These are phyloP conservation scores for Musa acuminata DNA, from an alignment of 176 grass and related monocot genomes.

Conservation along the genomic window DNA sequence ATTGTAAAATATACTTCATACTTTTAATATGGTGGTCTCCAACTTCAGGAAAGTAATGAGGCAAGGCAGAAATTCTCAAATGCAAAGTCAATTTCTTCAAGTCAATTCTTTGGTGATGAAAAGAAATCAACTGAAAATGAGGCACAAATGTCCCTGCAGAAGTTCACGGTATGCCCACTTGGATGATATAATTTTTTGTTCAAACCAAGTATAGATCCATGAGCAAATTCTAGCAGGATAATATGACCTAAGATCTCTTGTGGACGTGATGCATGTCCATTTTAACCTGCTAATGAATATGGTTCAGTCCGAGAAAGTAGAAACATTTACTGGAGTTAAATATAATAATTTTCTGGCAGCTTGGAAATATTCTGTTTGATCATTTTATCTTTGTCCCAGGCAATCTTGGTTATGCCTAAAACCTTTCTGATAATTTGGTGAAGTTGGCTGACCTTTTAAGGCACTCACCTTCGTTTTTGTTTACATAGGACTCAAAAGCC, in stretches of 20 bases:
- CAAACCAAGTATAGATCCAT: not conserved
- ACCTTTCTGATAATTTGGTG: not conserved
- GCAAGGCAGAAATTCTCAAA: conserved; percentile 88
- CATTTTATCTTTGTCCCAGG: no score
- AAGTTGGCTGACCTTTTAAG: not conserved
- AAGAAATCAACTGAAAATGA: conserved; percentile 38
- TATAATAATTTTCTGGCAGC: no score
- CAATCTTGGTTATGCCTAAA: not conserved
- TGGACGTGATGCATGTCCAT: not conserved
- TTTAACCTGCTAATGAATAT: no score
- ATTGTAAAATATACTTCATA: no score
- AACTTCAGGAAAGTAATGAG: conserved; percentile 73
- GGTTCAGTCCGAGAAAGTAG: no score
- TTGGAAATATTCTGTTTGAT: no score
- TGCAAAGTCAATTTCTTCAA: conserved; percentile 87
- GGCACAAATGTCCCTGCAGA: conserved; percentile 71
- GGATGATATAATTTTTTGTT: not conserved
- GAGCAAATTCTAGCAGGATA: not conserved
- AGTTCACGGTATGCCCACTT: conserved; percentile 57
- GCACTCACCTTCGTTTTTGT: not conserved
- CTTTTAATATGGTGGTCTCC: not conserved
- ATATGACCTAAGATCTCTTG: not conserved
- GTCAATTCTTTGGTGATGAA: conserved; percentile 73
- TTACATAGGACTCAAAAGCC: conserved; percentile 45
- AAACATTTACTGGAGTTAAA: no score